phyloP scores from a whole-genome alignment of 805 yeast genomes.

The Candida takata region DNA sequence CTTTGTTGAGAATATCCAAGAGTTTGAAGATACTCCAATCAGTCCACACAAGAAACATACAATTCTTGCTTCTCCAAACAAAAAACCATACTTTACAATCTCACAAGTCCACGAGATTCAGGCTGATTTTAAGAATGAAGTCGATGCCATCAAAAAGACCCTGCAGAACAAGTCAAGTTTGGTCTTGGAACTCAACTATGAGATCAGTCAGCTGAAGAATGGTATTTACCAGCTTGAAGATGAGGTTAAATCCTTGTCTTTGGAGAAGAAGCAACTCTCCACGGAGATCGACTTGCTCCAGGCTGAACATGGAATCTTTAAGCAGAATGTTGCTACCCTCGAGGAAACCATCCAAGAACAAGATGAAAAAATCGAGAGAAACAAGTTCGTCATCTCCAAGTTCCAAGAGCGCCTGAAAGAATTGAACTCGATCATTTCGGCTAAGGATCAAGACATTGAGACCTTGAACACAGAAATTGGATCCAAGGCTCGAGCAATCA shows the following conservation, averaged over 20 bases:
- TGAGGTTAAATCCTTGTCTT: constrained; percentile 10
- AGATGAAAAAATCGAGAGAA: constrained; percentile 12
- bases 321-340: constrained; percentile 13
- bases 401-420: constrained; percentile 18
- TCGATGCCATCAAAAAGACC: constrained; percentile 15
- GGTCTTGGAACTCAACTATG: constrained; percentile 13
- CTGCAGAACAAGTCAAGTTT: constrained; percentile 15
- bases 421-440: constrained; percentile 4
- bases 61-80: constrained; percentile 13
- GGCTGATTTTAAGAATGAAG: constrained; percentile 18
- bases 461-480: constrained; percentile 10
- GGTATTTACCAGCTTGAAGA: constrained; percentile 16
- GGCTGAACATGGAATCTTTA: constrained; percentile 17
- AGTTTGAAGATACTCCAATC: constrained; percentile 1
- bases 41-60: constrained; percentile 7
- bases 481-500: constrained; percentile 15
- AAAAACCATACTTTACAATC: constrained; percentile 24
- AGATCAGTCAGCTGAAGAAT: constrained; percentile 11
- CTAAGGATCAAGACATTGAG: constrained; percentile 7
- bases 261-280: constrained; percentile 15
- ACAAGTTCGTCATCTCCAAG: constrained; percentile 13
- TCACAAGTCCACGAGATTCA: constrained; percentile 24
- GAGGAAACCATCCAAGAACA: constrained; percentile 8
- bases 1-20: constrained; percentile 5
- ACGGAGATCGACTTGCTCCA: constrained; percentile 16